Evolutionary conservation across 208 protist species (phyloP).

Genomic region (Tritrichomonas foetus): DNA sequence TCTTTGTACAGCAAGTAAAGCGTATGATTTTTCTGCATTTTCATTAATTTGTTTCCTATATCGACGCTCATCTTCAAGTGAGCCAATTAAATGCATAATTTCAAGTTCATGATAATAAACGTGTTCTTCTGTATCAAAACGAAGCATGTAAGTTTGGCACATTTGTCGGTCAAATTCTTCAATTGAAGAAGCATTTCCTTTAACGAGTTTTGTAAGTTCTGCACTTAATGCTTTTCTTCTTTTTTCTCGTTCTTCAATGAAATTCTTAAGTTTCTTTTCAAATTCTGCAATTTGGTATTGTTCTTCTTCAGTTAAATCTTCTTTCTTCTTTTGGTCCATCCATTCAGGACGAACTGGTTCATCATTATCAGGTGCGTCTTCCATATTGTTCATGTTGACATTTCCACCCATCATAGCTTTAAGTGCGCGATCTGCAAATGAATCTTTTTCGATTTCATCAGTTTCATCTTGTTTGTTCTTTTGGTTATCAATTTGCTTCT

Average conservation of each 20-base stretch:
- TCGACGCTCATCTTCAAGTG: background rate
- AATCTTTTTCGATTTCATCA: slow-evolving; percentile 28
- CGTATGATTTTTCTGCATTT: background rate
- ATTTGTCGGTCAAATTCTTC: slow-evolving; percentile 32
- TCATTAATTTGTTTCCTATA: background rate
- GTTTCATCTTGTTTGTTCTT: background rate
- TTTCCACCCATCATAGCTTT: slow-evolving; percentile 33
- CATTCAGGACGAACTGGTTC: slow-evolving; percentile 3
- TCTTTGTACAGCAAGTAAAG: background rate
- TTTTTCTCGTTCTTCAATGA: slow-evolving; percentile 37
- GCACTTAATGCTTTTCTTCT: background rate
- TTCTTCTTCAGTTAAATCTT: slow-evolving; percentile 39
- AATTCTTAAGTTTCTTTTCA: slow-evolving; percentile 21
- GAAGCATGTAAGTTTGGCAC: background rate
- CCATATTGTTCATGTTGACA: background rate
- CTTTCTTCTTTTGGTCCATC: slow-evolving; percentile 34
- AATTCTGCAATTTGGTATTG: slow-evolving; percentile 37
- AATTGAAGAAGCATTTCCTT: background rate
- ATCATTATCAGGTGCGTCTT: slow-evolving; percentile 29
- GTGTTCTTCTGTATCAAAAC: background rate
- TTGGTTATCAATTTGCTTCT: background rate
- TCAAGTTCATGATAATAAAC: slow-evolving; percentile 9
- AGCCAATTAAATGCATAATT: slow-evolving; percentile 4
- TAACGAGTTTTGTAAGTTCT: background rate
- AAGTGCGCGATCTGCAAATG: background rate